A percentile compares a stretch with the other conserved stretches of the same genome.
Evolutionary conservation across 1,284 basidiomycete species (phyloP).

Genomic region (Moesziomyces sp.): DNA sequence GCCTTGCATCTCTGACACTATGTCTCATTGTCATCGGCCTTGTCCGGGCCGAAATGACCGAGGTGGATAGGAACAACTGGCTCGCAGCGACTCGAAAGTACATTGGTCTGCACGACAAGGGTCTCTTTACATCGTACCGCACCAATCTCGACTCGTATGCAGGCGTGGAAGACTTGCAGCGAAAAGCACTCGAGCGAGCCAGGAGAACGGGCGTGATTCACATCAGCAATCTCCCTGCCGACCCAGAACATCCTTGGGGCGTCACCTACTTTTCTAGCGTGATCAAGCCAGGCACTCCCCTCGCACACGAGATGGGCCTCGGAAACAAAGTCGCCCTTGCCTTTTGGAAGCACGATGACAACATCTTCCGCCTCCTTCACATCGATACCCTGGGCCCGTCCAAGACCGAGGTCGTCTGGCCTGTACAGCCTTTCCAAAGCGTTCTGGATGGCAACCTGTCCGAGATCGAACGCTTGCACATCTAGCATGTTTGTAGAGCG

Average conservation of each 20-base stretch:
- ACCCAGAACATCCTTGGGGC: background rate
- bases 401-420: background rate
- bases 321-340: background rate
- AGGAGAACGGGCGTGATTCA: background rate
- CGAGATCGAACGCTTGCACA: background rate
- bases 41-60: background rate
- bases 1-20: background rate
- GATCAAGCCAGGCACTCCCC: background rate
- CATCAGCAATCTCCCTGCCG: background rate
- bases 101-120: background rate
- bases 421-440: slow-evolving; percentile 1
- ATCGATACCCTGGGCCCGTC: slow-evolving; percentile 11
- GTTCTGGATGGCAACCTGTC: background rate
- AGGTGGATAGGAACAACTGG: slow-evolving; percentile 6
- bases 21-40: background rate
- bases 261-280: slow-evolving; percentile 16
- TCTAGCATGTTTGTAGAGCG: no score
- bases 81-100: slow-evolving; percentile 4
- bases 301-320: slow-evolving; percentile 4
- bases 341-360: slow-evolving; percentile 14
- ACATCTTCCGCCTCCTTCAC: slow-evolving; percentile 1
- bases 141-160: slow-evolving; percentile 6
- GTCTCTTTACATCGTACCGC: background rate
- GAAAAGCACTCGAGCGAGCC: slow-evolving; percentile 2
- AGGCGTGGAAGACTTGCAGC: background rate